Conservation (phyloP, 768 basidiomycete species). For the Daedaleopsis nitida region DNA sequence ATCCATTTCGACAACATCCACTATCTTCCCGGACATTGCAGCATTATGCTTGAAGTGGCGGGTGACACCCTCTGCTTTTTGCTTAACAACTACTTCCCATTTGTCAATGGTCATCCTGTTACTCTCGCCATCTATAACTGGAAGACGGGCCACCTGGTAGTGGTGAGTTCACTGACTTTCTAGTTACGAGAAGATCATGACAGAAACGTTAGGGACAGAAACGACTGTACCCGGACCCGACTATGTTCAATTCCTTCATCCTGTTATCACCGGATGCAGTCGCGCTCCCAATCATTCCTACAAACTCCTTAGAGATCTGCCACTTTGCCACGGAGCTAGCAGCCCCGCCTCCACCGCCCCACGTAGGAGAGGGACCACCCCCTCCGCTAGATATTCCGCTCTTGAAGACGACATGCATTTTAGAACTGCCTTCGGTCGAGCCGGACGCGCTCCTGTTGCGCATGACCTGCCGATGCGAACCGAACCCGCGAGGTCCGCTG, state of each 20-base stretch:
- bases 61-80: slow-evolving; percentile 25
- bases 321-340: slow-evolving; percentile 9
- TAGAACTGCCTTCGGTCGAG: slow-evolving; percentile 23
- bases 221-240: slow-evolving; percentile 12
- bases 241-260: slow-evolving; percentile 27
- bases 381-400: background rate
- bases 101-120: slow-evolving; percentile 7
- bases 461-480: slow-evolving; percentile 32
- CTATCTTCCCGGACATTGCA: slow-evolving; percentile 19
- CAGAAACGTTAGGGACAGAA: slow-evolving; percentile 13
- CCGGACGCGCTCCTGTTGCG: slow-evolving; percentile 18
- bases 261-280: slow-evolving; percentile 29
- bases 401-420: slow-evolving; percentile 17
- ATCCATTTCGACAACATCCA: slow-evolving; percentile 17
- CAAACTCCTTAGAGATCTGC: slow-evolving; percentile 27
- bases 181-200: background rate
- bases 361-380: background rate
- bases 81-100: slow-evolving; percentile 23
- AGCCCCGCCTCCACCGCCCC: background rate
- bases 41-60: slow-evolving; percentile 26
- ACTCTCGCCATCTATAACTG: slow-evolving; percentile 26
- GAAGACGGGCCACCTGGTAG: slow-evolving; percentile 28
- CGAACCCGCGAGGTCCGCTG: slow-evolving; percentile 21
- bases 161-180: slow-evolving; percentile 20
- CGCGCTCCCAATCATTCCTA: slow-evolving; percentile 27